phyloP scores from a whole-genome alignment of 2,329 filamentous ascomycete genomes.

The Blumeria graminis region DNA sequence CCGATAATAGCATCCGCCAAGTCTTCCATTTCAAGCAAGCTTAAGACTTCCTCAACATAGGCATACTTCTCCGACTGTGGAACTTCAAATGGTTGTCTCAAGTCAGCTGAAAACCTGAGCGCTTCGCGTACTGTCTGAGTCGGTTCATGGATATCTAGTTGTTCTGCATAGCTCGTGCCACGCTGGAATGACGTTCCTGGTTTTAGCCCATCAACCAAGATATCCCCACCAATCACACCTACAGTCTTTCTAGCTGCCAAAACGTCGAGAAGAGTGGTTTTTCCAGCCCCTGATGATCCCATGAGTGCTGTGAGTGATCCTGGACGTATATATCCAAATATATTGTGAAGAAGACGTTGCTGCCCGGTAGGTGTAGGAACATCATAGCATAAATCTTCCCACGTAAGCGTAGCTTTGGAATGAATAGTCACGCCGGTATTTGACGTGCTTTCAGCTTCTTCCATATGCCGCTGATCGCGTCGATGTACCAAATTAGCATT shows the following conservation, averaged over 20 bases:
- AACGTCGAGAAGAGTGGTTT: slow-evolving; percentile 41
- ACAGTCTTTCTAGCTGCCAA: slow-evolving; percentile 38
- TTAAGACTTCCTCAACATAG: slow-evolving; percentile 41
- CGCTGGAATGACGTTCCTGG: slow-evolving; percentile 37
- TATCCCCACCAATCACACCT: slow-evolving; percentile 36
- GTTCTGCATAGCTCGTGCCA: slow-evolving; percentile 39
- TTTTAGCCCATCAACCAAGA: slow-evolving; percentile 33
- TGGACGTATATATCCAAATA: slow-evolving; percentile 36
- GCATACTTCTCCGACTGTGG: slow-evolving; percentile 35
- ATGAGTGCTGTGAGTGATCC: slow-evolving; percentile 37
- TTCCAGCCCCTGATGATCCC: slow-evolving; percentile 38
- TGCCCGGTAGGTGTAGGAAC: slow-evolving; percentile 26
- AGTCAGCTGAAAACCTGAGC: slow-evolving; percentile 37
- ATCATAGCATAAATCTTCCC: slow-evolving; percentile 65
- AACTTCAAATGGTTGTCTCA: slow-evolving; percentile 34
- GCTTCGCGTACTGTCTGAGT: slow-evolving; percentile 40
- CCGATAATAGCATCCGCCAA: slow-evolving; percentile 43
- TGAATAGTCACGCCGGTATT: slow-evolving; percentile 23
- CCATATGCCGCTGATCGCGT: slow-evolving; percentile 28
- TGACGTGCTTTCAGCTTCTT: slow-evolving; percentile 18
- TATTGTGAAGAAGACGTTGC: slow-evolving; percentile 28
- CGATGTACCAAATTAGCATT: slow-evolving; percentile 39
- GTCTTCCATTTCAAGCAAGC: slow-evolving; percentile 39
- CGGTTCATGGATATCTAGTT: slow-evolving; percentile 38
- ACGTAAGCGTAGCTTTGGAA: slow-evolving; percentile 51